A percentile compares a stretch with the other conserved stretches of the same genome.
Conservation (phyloP, 2,329 filamentous ascomycete species). For the Fusarium nelsonii region DNA sequence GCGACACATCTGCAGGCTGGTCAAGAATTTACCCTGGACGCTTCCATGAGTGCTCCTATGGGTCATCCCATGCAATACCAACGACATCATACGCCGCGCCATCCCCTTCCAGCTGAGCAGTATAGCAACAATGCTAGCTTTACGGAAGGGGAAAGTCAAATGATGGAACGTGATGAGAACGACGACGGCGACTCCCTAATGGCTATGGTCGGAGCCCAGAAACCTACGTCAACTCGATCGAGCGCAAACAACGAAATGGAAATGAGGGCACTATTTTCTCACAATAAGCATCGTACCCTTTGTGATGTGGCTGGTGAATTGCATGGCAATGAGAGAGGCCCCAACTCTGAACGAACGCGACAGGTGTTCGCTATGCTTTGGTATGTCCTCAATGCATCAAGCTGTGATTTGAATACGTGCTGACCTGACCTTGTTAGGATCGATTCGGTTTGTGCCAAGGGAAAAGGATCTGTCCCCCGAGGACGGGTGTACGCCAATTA, state of each 20-base stretch:
- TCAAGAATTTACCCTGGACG: conserved; percentile 64
- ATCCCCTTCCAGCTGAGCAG: conserved; percentile 67
- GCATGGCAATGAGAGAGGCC: conserved; percentile 82
- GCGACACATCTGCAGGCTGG: conserved; percentile 67
- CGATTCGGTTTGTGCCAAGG: conserved; percentile 76
- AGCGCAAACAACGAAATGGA: conserved; percentile 86
- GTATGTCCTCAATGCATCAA: conserved; percentile 61
- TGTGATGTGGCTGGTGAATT: conserved; percentile 81
- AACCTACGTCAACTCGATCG: conserved; percentile 71
- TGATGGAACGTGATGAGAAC: conserved; percentile 70
- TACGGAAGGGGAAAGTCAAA: conserved; percentile 68
- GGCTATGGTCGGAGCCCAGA: conserved; percentile 61
- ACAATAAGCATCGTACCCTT: conserved; percentile 75
- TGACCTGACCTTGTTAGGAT: conserved; percentile 66
- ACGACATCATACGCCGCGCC: conserved; percentile 57
- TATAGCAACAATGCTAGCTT: conserved; percentile 67
- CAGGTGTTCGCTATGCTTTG: conserved; percentile 92
- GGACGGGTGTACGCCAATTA: conserved; percentile 97
- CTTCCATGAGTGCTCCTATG: conserved; percentile 60
- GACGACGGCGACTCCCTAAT: conserved; percentile 68
- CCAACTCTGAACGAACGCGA: conserved; percentile 84
- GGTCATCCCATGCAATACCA: conserved; percentile 59
- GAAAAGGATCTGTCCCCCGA: conserved; percentile 88
- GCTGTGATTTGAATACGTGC: conserved; percentile 8
- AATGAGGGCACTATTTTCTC: conserved; percentile 79